phyloP scores from a whole-genome alignment of 331 rosid genomes.

The Pyracantha coccinea region DNA sequence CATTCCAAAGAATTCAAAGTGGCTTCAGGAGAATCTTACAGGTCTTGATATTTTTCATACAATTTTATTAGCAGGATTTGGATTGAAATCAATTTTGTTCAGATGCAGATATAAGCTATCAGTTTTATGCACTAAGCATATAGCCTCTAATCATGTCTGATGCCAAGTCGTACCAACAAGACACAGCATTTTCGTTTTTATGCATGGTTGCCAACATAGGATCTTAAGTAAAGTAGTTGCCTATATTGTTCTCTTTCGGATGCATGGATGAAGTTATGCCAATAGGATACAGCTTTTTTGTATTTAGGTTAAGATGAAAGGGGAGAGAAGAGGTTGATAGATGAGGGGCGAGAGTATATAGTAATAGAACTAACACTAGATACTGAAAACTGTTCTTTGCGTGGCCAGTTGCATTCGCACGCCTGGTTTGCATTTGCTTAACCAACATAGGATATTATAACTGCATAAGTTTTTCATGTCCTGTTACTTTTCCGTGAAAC shows the following conservation, averaged over 20 bases:
- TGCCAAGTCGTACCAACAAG: background rate
- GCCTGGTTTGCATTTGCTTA: background rate
- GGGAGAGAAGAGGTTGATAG: background rate
- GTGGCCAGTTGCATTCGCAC: background rate
- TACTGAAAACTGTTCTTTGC: background rate
- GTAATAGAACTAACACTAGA: background rate
- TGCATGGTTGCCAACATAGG: background rate
- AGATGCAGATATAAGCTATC: background rate
- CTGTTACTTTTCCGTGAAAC: background rate
- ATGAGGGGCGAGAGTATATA: background rate
- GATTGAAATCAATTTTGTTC: background rate
- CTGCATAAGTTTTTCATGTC: background rate
- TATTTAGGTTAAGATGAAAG: background rate
- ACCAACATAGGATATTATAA: background rate
- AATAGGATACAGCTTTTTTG: background rate
- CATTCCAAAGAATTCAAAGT: slow-evolving; percentile 87
- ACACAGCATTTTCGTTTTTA: background rate
- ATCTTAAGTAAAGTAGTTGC: background rate
- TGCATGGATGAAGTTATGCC: background rate
- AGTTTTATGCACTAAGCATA: background rate
- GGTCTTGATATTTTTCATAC: slow-evolving; percentile 32
- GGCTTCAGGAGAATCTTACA: slow-evolving; percentile 97
- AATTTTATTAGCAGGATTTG: background rate
- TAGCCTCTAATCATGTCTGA: background rate
- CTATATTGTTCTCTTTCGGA: background rate